Base-by-base conservation (phyloP, 2,329 filamentous ascomycete genomes). In the Epichloe baconii region DNA sequence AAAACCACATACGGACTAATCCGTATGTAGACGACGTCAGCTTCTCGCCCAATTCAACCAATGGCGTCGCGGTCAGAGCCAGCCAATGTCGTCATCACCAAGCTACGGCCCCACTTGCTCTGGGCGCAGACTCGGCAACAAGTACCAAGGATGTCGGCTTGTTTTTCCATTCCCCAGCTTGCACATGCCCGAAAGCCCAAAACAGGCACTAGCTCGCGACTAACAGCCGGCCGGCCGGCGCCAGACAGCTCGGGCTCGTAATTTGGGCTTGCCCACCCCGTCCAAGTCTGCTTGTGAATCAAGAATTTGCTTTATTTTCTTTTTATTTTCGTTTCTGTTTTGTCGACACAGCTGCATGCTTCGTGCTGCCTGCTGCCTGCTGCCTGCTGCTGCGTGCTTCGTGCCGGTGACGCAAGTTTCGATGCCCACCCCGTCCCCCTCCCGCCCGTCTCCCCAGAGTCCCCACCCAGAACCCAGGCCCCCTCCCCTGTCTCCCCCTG, bases 31-130 rank as follows among this genome's bases (percentile, higher is more conserved):
- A 26, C 23, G 26, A 31, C 26, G 26, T 31, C 26, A 31, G 26
- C 40, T 53, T n/a, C 15, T 31, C 31, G 21, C 19, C n/a, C 11
- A 26, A 44, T 31, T 8, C 35, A 35, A 14, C 49, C 46, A 46
- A 52, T 52, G 15, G 38, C 12, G 23, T 17, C 2, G 21, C n/a
- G 17, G 26, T 19, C 35, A 12, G 46, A 17, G 10, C 31, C 37
- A 34, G 43, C 49, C 11, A 12, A 55, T 57, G 56, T 58, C 56
- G 56, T 58, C 56, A 58, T 58, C 49, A 41, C 49, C 14, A 14
- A 34, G 26, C 36, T 49, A 7, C 37, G 41, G 19, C 34, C 44
- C 52, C 51, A 51, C 55, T 50, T 51, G 46, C 48, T 48, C 41
- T 36, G 36, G 37, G 31, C 3, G 31, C 31, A 31, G 31, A 31